Conservation (phyloP, 306 rosid genomes). For the Purshia tridentata region DNA sequence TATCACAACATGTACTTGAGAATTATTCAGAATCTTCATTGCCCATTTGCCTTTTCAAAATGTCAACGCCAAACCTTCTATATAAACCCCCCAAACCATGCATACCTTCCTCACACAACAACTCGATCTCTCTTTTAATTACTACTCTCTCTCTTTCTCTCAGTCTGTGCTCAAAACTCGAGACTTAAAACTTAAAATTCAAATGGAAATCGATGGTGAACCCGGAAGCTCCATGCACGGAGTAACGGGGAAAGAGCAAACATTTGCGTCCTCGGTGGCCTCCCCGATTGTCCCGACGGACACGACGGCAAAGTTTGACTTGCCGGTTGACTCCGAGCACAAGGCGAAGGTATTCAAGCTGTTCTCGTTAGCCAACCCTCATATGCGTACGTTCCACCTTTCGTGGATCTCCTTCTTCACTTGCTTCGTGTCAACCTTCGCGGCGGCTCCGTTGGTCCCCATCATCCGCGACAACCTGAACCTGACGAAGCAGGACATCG, state of each 20-base stretch:
- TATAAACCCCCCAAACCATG: conserved; percentile 43
- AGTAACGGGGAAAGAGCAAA: conserved; percentile 77
- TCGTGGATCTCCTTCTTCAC: conserved; percentile 95
- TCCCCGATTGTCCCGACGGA: conserved; percentile 75
- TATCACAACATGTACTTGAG: neutral
- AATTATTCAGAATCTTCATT: conserved; percentile 14
- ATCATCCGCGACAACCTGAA: conserved; percentile 80
- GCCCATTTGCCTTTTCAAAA: conserved; percentile 28
- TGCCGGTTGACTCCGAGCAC: conserved; percentile 85
- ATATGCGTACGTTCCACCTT: conserved; percentile 95
- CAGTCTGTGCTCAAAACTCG: neutral
- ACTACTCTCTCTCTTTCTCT: too few relatives aligned
- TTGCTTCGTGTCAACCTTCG: conserved; percentile 83
- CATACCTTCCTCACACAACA: conserved; percentile 11
- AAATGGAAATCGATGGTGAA: conserved; percentile 54
- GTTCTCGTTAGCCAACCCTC: conserved; percentile 77
- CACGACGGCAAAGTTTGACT: conserved; percentile 55
- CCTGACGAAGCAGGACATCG: conserved; percentile 71
- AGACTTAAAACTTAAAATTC: too few relatives aligned
- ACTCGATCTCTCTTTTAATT: neutral
- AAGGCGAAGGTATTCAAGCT: conserved; percentile 71
- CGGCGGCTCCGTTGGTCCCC: conserved; percentile 76
- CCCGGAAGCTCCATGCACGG: conserved; percentile 99
- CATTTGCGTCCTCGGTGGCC: conserved; percentile 57
- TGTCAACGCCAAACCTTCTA: conserved; percentile 44